phyloP scores from a whole-genome alignment of 2,329 filamentous ascomycete genomes.

The Byssochlamys sp. region DNA sequence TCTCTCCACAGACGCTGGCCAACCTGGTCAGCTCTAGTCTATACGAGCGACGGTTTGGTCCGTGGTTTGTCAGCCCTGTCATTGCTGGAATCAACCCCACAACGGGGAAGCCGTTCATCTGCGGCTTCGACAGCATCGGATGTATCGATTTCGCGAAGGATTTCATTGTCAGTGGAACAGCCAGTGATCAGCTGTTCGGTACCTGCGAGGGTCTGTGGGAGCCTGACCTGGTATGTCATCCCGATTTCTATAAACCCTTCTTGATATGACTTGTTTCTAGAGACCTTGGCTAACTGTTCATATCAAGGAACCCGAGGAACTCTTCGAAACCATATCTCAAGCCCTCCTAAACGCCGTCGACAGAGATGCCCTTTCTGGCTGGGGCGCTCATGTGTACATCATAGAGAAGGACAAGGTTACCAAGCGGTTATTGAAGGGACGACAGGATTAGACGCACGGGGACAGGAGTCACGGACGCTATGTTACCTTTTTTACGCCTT shows the following conservation, averaged over 20 bases:
- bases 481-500: neutral
- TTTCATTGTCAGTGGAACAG: slow-evolving; percentile 95
- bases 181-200: slow-evolving; percentile 94
- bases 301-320: slow-evolving; percentile 69
- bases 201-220: slow-evolving; percentile 98
- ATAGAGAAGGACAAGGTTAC: slow-evolving; percentile 99
- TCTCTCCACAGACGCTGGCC: slow-evolving; percentile 87
- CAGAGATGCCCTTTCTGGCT: slow-evolving; percentile 89
- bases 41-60: slow-evolving; percentile 92
- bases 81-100: slow-evolving; percentile 92
- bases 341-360: slow-evolving; percentile 90
- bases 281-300: slow-evolving; percentile 11
- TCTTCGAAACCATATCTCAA: slow-evolving; percentile 98
- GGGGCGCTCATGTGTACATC: slow-evolving; percentile 98
- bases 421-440: slow-evolving; percentile 93
- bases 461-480: neutral
- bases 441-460: slow-evolving; percentile 64
- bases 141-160: slow-evolving; percentile 99
- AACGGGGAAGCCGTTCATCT: slow-evolving; percentile 91
- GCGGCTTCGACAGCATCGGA: slow-evolving; percentile 96
- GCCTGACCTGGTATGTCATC: slow-evolving; percentile 70
- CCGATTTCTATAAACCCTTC: neutral
- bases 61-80: slow-evolving; percentile 91
- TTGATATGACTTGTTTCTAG: neutral
- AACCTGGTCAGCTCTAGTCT: slow-evolving; percentile 85